phyloP scores from a whole-genome alignment of 352 stramenopile species.

The Phytophthora cactorum region DNA sequence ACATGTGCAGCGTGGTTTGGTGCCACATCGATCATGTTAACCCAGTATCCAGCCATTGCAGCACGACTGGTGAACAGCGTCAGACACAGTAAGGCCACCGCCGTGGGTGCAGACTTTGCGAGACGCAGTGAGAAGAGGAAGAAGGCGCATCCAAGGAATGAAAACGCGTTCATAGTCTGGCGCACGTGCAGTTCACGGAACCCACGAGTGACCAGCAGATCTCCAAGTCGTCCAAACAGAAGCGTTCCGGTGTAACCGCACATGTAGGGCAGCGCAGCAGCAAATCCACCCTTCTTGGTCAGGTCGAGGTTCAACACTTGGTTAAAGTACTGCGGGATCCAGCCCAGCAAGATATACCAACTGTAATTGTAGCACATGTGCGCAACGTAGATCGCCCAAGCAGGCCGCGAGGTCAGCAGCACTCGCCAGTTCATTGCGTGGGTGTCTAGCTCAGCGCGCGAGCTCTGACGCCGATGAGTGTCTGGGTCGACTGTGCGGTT shows the following conservation, averaged over 20 bases:
- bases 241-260: conserved; percentile 81
- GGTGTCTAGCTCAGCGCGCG: conserved; percentile 43
- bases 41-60: conserved; percentile 84
- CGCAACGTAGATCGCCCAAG: conserved; percentile 86
- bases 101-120: conserved; percentile 52
- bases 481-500: conserved; percentile 62
- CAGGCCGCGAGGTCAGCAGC: conserved; percentile 66
- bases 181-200: conserved; percentile 79
- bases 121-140: conserved; percentile 81
- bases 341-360: conserved; percentile 88
- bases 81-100: conserved; percentile 72
- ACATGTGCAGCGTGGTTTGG: conserved; percentile 82
- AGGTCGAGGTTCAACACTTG: conserved; percentile 82
- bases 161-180: conserved; percentile 78
- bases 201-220: conserved; percentile 67
- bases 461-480: conserved; percentile 49
- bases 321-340: conserved; percentile 90
- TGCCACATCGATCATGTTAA: conserved; percentile 92
- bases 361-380: conserved; percentile 91
- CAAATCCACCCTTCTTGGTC: conserved; percentile 65
- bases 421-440: conserved; percentile 71
- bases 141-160: conserved; percentile 72
- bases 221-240: conserved; percentile 71
- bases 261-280: conserved; percentile 77
- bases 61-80: conserved; percentile 82